Conservation (phyloP, 345 rosid genomes). For the Arabidopsis thaliana region DNA sequence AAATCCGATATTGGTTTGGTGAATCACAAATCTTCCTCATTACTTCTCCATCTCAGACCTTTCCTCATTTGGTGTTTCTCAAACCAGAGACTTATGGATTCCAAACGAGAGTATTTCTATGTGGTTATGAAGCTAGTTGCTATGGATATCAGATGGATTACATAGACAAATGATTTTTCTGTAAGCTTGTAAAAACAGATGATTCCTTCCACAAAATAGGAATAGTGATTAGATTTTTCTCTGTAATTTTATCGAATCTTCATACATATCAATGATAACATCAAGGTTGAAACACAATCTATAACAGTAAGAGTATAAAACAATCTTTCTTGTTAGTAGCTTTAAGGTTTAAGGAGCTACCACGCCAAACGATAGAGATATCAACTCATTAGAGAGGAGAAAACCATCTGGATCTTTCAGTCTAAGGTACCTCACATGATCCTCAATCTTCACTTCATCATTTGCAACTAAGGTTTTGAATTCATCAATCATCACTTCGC, state of each 20-base stretch:
- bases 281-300: constrained; percentile 10
- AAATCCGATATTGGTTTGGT: constrained; percentile 1
- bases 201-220: constrained; percentile 7
- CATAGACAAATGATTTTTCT: constrained; percentile 10
- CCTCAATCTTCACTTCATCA: constrained; percentile 46
- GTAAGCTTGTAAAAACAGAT: constrained; percentile 36
- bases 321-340: constrained; percentile 10
- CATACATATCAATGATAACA: constrained; percentile 25
- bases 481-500: constrained; percentile 52
- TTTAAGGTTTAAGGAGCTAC: constrained; percentile 50
- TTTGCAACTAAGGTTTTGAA: constrained; percentile 43
- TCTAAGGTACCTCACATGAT: constrained; percentile 58
- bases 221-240: constrained; percentile 14
- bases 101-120: constrained; percentile 12
- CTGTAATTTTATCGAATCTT: constrained; percentile 29
- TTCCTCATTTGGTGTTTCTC: background rate
- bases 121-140: constrained; percentile 17
- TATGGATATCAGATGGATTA: constrained; percentile 20
- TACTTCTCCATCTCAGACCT: constrained; percentile 22
- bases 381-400: constrained; percentile 81
- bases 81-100: constrained; percentile 19
- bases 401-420: constrained; percentile 94
- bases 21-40: constrained; percentile 12
- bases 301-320: background rate
- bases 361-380: constrained; percentile 69